phyloP scores from a whole-genome alignment of 2,329 filamentous ascomycete species.

The Chalaropsis ovoidea region DNA sequence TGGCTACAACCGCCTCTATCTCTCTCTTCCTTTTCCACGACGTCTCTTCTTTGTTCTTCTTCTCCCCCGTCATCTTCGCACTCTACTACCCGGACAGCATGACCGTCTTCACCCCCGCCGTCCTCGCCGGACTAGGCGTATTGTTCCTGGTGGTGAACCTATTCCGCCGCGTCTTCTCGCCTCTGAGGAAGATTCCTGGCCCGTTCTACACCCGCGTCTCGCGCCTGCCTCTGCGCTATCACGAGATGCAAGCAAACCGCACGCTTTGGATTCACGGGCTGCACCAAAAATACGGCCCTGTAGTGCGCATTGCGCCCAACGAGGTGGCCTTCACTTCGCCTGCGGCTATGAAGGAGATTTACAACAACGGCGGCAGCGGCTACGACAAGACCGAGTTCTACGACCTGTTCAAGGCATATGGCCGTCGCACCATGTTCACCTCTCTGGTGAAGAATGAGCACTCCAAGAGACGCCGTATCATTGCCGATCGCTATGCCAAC shows the following conservation, averaged over 20 bases:
- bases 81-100: conserved; percentile 2
- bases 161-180: conserved; percentile 31
- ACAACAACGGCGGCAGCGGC: conserved; percentile 50
- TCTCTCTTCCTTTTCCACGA: conserved; percentile 6
- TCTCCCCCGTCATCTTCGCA: not conserved
- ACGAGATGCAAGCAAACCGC: conserved; percentile 46
- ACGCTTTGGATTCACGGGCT: conserved; percentile 48
- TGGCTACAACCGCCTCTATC: not conserved
- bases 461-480: conserved; percentile 50
- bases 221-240: conserved; percentile 43
- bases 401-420: conserved; percentile 49
- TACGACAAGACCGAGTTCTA: conserved; percentile 59
- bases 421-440: conserved; percentile 51
- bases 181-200: conserved; percentile 39
- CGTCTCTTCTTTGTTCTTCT: not conserved
- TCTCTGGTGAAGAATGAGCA: conserved; percentile 51
- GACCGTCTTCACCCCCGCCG: conserved; percentile 29
- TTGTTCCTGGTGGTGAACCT: conserved; percentile 29
- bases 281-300: conserved; percentile 48
- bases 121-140: conserved; percentile 28
- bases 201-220: conserved; percentile 42
- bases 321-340: conserved; percentile 51
- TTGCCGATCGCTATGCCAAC: conserved; percentile 60
- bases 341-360: conserved; percentile 52
- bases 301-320: conserved; percentile 47